Percentiles rank a stretch among this genome's conserved stretches.
Conservation (phyloP, 106 monocot species). For the Dioscorea dumetorum region DNA sequence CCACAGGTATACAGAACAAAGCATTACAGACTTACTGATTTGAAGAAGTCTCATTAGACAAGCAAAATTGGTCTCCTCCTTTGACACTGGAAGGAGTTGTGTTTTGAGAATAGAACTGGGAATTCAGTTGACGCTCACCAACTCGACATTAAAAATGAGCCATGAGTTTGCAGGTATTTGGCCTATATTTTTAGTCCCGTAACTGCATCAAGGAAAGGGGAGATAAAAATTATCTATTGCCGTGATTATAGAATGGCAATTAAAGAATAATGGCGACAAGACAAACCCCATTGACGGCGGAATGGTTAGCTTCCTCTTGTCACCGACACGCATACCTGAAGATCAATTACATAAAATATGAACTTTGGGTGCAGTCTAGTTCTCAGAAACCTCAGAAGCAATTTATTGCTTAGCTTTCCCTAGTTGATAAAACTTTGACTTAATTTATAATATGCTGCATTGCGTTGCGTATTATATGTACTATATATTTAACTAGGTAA, state of each 20-base stretch:
- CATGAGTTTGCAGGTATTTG: conserved; percentile 74
- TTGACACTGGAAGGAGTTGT: too few species aligned
- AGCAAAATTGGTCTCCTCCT: background rate
- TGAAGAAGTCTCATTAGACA: background rate
- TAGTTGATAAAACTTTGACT: too few species aligned
- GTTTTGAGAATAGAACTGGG: too few species aligned
- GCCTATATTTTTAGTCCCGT: conserved; percentile 36
- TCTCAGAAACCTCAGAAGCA: too few species aligned
- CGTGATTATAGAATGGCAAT: too few species aligned
- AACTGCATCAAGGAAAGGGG: conserved; percentile 30
- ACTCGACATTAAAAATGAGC: conserved; percentile 82
- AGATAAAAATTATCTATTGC: background rate
- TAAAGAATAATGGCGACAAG: too few species aligned
- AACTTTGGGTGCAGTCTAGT: background rate
- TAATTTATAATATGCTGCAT: too few species aligned
- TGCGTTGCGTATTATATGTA: too few species aligned
- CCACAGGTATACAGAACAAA: background rate
- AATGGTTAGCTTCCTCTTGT: conserved; percentile 80
- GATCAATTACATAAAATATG: conserved; percentile 1
- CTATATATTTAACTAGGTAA: background rate
- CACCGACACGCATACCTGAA: conserved; percentile 90
- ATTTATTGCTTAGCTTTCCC: too few species aligned
- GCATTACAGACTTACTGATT: background rate
- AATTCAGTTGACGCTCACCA: conserved; percentile 42
- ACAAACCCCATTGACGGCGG: conserved; percentile 86